Percentiles rank a stretch among this genome's conserved stretches.
Conservation (phyloP, 768 basidiomycete species). For the Trametes villosa region DNA sequence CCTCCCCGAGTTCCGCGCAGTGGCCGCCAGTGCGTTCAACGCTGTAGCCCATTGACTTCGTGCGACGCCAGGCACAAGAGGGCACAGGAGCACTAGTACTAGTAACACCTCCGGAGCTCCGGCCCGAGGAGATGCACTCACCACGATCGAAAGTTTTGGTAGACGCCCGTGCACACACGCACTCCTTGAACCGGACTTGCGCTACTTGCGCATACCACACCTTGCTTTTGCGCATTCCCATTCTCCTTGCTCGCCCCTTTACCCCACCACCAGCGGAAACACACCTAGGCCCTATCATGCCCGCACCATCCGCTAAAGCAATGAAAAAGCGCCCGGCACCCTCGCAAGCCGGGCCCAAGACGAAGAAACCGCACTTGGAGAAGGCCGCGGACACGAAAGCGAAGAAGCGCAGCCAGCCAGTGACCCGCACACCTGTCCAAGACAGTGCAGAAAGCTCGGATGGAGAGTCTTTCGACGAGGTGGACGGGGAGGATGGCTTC, state of each 20-base stretch:
- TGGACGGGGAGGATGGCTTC: conserved; percentile 26
- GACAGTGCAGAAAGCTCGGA: conserved; percentile 46
- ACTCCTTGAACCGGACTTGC: too few species aligned
- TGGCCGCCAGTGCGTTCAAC: too few species aligned
- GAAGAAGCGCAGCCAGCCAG: conserved; percentile 64
- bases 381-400: conserved; percentile 40
- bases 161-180: conserved; percentile 14
- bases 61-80: too few species aligned
- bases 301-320: conserved; percentile 42
- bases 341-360: conserved; percentile 49
- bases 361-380: conserved; percentile 58
- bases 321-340: conserved; percentile 55
- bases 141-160: conserved; percentile 11
- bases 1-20: too few species aligned
- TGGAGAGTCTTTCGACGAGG: conserved; percentile 33
- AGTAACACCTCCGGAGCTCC: too few species aligned
- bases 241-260: not conserved
- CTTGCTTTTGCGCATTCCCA: too few species aligned
- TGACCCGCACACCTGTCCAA: conserved; percentile 48
- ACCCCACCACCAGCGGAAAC: not conserved
- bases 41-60: too few species aligned
- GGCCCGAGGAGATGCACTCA: not conserved
- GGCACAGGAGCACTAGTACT: too few species aligned
- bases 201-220: too few species aligned
- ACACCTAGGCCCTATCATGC: not conserved